Percentiles rank a stretch among this genome's conserved stretches.
Conservation (phyloP, 371 early-diverging fungal genomes). For the Mortierella sp. region DNA sequence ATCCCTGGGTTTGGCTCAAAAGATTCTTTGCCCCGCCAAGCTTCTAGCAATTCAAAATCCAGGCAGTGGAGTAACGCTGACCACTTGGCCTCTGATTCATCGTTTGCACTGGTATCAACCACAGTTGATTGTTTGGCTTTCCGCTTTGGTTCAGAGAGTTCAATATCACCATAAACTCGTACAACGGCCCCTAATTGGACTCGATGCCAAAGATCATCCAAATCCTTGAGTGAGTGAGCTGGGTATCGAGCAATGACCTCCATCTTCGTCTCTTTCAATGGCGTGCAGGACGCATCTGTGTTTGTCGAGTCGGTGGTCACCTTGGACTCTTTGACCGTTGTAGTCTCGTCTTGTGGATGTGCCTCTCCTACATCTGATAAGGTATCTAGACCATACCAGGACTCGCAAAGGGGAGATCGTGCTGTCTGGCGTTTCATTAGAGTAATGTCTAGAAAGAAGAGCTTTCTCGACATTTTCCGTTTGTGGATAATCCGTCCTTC, state of each 20-base stretch:
- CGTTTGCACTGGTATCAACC: neutral
- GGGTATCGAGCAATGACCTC: conserved; percentile 43
- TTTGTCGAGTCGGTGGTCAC: conserved; percentile 48
- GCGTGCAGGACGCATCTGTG: conserved; percentile 4
- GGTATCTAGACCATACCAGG: neutral
- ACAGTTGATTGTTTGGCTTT: neutral
- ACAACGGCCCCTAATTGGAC: conserved; percentile 43
- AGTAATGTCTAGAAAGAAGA: conserved; percentile 65
- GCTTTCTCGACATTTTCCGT: conserved; percentile 54
- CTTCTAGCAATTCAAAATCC: conserved; percentile 35
- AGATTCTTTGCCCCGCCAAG: conserved; percentile 33
- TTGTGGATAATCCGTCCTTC: conserved; percentile 61
- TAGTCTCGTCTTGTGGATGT: too few relatives aligned
- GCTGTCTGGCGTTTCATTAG: conserved; percentile 15
- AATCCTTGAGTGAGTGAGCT: conserved; percentile 23
- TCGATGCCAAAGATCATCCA: conserved; percentile 43
- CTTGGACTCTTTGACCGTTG: conserved; percentile 54
- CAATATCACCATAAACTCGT: conserved; percentile 39
- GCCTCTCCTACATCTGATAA: too few relatives aligned
- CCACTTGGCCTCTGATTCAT: conserved; percentile 8
- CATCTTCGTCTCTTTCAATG: conserved; percentile 3
- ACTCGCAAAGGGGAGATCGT: neutral
- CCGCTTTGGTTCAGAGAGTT: conserved; percentile 24
- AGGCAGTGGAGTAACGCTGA: conserved; percentile 38
- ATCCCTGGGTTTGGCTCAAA: conserved; percentile 44